A percentile compares a stretch with the other conserved stretches of the same genome.
Evolutionary conservation across 2,329 filamentous ascomycete species (phyloP).

Genomic region (Claviceps arundinis): DNA sequence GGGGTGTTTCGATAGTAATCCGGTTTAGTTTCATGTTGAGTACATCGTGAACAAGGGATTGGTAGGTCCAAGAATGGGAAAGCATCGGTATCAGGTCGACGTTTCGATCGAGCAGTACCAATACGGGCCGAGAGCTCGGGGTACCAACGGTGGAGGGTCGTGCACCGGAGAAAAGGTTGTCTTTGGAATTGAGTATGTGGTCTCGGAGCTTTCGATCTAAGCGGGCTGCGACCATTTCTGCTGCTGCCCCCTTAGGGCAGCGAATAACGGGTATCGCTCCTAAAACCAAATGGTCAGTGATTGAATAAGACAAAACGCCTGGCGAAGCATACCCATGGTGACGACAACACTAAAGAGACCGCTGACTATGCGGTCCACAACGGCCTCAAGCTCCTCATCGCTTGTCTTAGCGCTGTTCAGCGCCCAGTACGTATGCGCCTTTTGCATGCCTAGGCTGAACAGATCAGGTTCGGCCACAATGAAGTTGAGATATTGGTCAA

Average conservation of each 20-base stretch:
- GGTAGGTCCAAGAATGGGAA: conserved; percentile 78
- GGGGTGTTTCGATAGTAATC: conserved; percentile 77
- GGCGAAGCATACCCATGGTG: conserved; percentile 64
- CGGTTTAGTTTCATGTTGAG: conserved; percentile 60
- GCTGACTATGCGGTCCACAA: conserved; percentile 84
- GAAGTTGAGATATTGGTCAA: conserved; percentile 95
- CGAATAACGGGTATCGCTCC: conserved; percentile 89
- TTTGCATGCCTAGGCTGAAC: conserved; percentile 86
- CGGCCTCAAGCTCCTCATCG: conserved; percentile 76
- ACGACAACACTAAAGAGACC: conserved; percentile 96
- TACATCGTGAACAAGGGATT: conserved; percentile 63
- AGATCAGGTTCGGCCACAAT: conserved; percentile 91
- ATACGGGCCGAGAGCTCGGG: conserved; percentile 66
- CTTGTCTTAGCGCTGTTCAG: conserved; percentile 85
- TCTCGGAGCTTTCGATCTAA: conserved; percentile 92
- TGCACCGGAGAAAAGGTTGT: conserved; percentile 77
- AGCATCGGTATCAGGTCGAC: conserved; percentile 95
- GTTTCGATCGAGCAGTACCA: conserved; percentile 89
- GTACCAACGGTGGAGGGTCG: conserved; percentile 47
- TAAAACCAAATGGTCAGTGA: conserved; percentile 18
- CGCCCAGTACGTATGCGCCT: conserved; percentile 86
- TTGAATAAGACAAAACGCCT: not conserved
- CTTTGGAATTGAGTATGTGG: conserved; percentile 93
- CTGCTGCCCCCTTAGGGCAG: conserved; percentile 82
- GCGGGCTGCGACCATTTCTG: conserved; percentile 87